These are phyloP conservation scores for Danielia oregonensis DNA, from an alignment of 805 yeast species.

Conservation along the genomic window DNA sequence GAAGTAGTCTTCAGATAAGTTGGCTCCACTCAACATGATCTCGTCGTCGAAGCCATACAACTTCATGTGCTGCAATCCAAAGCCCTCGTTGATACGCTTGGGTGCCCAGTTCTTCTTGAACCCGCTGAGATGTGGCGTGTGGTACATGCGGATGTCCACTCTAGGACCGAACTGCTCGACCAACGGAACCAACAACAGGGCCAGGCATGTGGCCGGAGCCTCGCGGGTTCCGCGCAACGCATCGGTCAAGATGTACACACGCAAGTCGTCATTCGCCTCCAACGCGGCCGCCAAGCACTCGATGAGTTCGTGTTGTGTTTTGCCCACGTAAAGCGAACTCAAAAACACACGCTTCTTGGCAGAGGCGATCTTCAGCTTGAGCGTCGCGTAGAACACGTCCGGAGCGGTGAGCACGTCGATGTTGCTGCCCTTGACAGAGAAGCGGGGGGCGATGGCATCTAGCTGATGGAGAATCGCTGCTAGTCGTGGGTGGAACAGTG, in stretches of 20 bases:
- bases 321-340: slow-evolving; percentile 85
- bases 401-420: slow-evolving; percentile 67
- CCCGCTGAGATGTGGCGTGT: slow-evolving; percentile 81
- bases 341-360: slow-evolving; percentile 73
- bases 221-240: slow-evolving; percentile 93
- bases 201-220: slow-evolving; percentile 73
- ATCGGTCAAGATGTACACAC: slow-evolving; percentile 75
- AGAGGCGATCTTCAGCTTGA: slow-evolving; percentile 56
- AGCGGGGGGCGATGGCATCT: slow-evolving; percentile 65
- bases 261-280: slow-evolving; percentile 51
- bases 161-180: slow-evolving; percentile 63
- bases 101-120: slow-evolving; percentile 65
- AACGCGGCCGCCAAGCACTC: slow-evolving; percentile 61
- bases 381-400: slow-evolving; percentile 59
- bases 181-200: slow-evolving; percentile 65
- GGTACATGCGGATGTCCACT: slow-evolving; percentile 80
- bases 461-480: slow-evolving; percentile 46
- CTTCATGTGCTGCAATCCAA: slow-evolving; percentile 96
- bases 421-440: slow-evolving; percentile 51
- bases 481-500: slow-evolving; percentile 42
- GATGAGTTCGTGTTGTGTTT: slow-evolving; percentile 71
- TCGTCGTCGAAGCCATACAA: slow-evolving; percentile 93
- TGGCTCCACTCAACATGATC: slow-evolving; percentile 85
- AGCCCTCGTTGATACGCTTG: slow-evolving; percentile 81
- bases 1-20: slow-evolving; percentile 86